phyloP scores from a whole-genome alignment of 2,329 filamentous ascomycete genomes.

The Aspergillus tamarii region DNA sequence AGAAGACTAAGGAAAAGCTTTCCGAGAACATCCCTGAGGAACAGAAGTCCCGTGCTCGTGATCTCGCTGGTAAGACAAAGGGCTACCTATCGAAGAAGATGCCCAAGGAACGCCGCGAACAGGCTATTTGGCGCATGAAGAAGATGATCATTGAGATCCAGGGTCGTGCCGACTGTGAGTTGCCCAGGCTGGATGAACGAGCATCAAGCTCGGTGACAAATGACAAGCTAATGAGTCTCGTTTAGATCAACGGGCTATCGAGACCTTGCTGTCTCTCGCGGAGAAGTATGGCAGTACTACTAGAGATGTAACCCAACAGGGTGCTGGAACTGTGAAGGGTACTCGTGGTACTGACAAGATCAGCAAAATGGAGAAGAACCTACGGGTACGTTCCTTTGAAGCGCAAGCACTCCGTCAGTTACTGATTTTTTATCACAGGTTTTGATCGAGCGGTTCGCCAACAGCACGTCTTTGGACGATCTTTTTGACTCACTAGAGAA shows the following conservation, averaged over 20 bases:
- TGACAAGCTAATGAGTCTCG: conserved; percentile 13
- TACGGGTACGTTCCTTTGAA: conserved; percentile 62
- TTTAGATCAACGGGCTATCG: conserved; percentile 79
- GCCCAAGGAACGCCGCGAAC: conserved; percentile 88
- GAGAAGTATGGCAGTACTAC: conserved; percentile 82
- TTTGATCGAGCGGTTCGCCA: conserved; percentile 92
- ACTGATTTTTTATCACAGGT: conserved; percentile 64
- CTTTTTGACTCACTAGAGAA: conserved; percentile 81
- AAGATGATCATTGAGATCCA: conserved; percentile 98
- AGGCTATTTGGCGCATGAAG: conserved; percentile 89
- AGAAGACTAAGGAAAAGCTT: conserved; percentile 55
- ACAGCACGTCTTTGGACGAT: conserved; percentile 86
- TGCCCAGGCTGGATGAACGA: neutral
- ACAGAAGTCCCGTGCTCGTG: conserved; percentile 41
- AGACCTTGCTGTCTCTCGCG: conserved; percentile 80
- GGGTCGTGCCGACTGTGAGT: conserved; percentile 82
- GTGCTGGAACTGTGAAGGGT: conserved; percentile 71
- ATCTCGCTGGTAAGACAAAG: conserved; percentile 53
- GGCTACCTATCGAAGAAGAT: conserved; percentile 85
- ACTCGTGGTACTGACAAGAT: conserved; percentile 68
- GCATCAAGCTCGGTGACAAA: neutral
- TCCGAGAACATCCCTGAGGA: conserved; percentile 69
- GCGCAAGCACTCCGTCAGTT: conserved; percentile 40
- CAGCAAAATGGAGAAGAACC: conserved; percentile 73
- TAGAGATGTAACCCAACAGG: conserved; percentile 65